phyloP scores from a whole-genome alignment of 176 grass and related monocot genomes.

The Avena sativa region DNA sequence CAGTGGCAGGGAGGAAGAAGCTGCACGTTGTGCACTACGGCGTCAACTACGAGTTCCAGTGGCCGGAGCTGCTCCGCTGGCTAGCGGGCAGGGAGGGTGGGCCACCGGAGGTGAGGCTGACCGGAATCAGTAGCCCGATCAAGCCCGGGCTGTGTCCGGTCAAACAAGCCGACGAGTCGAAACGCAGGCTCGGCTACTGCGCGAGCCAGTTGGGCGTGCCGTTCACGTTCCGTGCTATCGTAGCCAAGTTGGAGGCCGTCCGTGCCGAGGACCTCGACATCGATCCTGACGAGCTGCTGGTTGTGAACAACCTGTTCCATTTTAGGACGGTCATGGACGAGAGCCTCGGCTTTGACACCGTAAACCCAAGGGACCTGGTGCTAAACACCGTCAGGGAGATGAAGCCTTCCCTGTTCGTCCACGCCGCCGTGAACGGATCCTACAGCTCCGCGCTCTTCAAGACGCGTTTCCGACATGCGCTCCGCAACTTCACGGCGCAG shows the following conservation, averaged over 20 bases:
- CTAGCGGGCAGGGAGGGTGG: slow-evolving; percentile 27
- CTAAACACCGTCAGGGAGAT: slow-evolving; percentile 51
- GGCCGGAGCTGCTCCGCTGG: slow-evolving; percentile 44
- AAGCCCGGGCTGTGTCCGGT: slow-evolving; percentile 47
- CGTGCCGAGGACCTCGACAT: slow-evolving; percentile 35
- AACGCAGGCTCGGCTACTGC: slow-evolving; percentile 33
- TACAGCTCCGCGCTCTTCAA: slow-evolving; percentile 48
- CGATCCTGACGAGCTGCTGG: slow-evolving; percentile 46
- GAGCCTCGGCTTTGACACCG: slow-evolving; percentile 30
- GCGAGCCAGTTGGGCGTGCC: slow-evolving; percentile 31
- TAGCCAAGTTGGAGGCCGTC: slow-evolving; percentile 40
- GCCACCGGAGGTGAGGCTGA: slow-evolving; percentile 52
- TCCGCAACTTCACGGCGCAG: slow-evolving; percentile 44
- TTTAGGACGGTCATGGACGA: slow-evolving; percentile 51
- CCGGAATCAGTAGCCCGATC: slow-evolving; percentile 35
- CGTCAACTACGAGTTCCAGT: slow-evolving; percentile 45
- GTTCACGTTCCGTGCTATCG: slow-evolving; percentile 45
- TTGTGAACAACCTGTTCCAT: slow-evolving; percentile 45
- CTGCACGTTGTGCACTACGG: slow-evolving; percentile 59
- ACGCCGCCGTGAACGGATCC: slow-evolving; percentile 36
- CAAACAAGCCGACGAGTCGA: slow-evolving; percentile 36
- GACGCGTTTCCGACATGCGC: slow-evolving; percentile 48
- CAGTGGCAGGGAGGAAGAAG: slow-evolving; percentile 25
- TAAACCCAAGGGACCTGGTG: slow-evolving; percentile 47
- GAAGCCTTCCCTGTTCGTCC: slow-evolving; percentile 44